Evolutionary conservation across 805 yeast genomes (phyloP), one percentile per base, ranked within the genome.

Genomic region (Ogataea polymorpha): DNA sequence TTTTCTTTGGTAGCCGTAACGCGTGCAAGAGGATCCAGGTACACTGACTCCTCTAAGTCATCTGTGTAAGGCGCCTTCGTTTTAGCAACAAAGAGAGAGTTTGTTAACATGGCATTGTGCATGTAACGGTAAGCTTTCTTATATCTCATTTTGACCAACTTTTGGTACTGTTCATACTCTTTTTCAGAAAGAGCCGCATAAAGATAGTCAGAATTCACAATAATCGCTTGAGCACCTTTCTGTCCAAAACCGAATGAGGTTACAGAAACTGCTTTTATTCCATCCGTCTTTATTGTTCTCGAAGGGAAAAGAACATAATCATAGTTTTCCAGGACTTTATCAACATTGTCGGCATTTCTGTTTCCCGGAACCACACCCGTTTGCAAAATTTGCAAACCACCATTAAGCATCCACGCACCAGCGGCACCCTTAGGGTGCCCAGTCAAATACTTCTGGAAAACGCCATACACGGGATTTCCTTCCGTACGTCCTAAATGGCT

Each of bases 341-440:
- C 99, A 56, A 93, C 80, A 63, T 93, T 93, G 68, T 93, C 99
- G 51, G 99, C 99, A 61, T 93, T 95, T 70, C 97, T 81, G 78
- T 93, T 93, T 67, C 99, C 99, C 55, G 99, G 99, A 55, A 93
- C 96, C 58, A 90, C 61, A 68, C 99, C 98, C 58, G 86, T 67
- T 72, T 87, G 85, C 65, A 93, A 74, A 54, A 90, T 82, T 74
- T 93, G 99, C 54, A 93, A 72, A 43, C 88, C 96, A 70, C 99
- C 99, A 68, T 93, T 95, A 78, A 93, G 72, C 99, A 93, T 93
- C 99, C 99, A 93, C 44, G 99, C 98, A 77, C 97, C 99, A 44
- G 99, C 99, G 58, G 99, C 99, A 79, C 99, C 99, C 86, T 93
- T 93, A 59, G 99, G 99, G 75, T 93, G 99, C 71, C 99, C 99